A percentile compares a stretch with the other conserved stretches of the same genome.
Conservation (phyloP, 164 flowering plant genomes). For the Sextonia rubra region DNA sequence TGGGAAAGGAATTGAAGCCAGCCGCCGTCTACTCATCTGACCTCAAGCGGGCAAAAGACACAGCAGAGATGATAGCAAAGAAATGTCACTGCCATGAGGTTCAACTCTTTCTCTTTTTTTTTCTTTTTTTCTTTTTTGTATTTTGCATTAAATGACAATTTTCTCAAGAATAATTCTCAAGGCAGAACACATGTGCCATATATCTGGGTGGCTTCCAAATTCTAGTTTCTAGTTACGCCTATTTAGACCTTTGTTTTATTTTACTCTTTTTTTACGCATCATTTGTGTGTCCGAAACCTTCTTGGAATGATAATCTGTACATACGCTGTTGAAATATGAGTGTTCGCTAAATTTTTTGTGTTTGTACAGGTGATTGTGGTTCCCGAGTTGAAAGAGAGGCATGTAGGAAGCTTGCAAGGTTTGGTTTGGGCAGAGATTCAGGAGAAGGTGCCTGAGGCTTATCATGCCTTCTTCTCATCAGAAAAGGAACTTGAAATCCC, state of each 20-base stretch:
- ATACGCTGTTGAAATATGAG: too few relatives aligned
- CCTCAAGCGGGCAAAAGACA: constrained; percentile 66
- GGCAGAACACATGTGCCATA: too few relatives aligned
- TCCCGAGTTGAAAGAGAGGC: constrained; percentile 29
- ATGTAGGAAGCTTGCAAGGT: constrained; percentile 30
- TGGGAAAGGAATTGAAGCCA: constrained; percentile 54
- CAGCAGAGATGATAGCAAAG: constrained; percentile 72
- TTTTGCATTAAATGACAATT: background rate
- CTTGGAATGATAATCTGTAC: too few relatives aligned
- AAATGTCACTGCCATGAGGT: constrained; percentile 70
- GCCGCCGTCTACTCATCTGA: constrained; percentile 77
- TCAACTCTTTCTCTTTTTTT: background rate
- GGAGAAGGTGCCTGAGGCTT: constrained; percentile 30
- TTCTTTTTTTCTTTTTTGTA: background rate
- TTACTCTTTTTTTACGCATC: background rate
- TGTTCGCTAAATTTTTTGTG: background rate
- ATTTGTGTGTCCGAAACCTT: background rate
- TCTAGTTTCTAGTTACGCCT: too few relatives aligned
- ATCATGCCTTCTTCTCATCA: constrained; percentile 27
- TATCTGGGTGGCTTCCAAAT: too few relatives aligned
- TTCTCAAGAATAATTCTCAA: background rate
- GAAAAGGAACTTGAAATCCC: constrained; percentile 26
- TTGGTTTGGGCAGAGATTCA: constrained; percentile 22
- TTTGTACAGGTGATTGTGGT: constrained; percentile 20
- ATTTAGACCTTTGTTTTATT: too few relatives aligned